A percentile compares a stretch with the other conserved stretches of the same genome.
Evolutionary conservation across 805 yeast species (phyloP).

Genomic region (Kuraishia molischiana): DNA sequence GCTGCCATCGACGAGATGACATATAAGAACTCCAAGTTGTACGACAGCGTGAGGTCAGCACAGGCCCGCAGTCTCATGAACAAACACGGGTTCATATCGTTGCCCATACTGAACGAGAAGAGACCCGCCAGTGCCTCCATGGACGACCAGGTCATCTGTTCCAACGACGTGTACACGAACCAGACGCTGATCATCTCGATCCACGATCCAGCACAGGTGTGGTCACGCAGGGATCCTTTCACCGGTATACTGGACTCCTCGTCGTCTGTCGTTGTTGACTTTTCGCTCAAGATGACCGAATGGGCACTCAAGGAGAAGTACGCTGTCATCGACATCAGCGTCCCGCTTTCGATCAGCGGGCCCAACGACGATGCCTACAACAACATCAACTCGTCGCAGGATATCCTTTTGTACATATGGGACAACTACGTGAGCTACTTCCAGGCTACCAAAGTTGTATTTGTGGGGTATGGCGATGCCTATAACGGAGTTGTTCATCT

Average conservation of each 20-base stretch:
- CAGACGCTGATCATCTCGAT: constrained; percentile 60
- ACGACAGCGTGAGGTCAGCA: constrained; percentile 66
- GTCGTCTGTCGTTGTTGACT: constrained; percentile 67
- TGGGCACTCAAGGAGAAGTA: constrained; percentile 51
- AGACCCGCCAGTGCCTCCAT: constrained; percentile 36
- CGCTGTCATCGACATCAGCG: constrained; percentile 77
- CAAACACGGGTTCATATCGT: constrained; percentile 46
- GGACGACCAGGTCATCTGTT: constrained; percentile 61
- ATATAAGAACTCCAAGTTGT: constrained; percentile 39
- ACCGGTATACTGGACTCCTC: constrained; percentile 70
- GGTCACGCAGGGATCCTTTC: constrained; percentile 78
- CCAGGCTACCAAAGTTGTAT: constrained; percentile 57
- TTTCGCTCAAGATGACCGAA: constrained; percentile 58
- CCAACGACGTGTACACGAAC: constrained; percentile 55
- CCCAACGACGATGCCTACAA: constrained; percentile 44
- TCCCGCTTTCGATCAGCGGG: constrained; percentile 49
- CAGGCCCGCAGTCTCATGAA: constrained; percentile 52
- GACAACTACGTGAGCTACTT: constrained; percentile 81
- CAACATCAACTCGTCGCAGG: constrained; percentile 64
- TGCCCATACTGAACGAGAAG: constrained; percentile 48
- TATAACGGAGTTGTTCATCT: constrained; percentile 81
- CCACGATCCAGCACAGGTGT: constrained; percentile 88
- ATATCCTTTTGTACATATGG: constrained; percentile 73
- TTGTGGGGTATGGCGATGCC: constrained; percentile 86
- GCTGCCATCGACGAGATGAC: constrained; percentile 24